Conservation (phyloP, 768 basidiomycete genomes). For the Agaricus sinodeliciosus region DNA sequence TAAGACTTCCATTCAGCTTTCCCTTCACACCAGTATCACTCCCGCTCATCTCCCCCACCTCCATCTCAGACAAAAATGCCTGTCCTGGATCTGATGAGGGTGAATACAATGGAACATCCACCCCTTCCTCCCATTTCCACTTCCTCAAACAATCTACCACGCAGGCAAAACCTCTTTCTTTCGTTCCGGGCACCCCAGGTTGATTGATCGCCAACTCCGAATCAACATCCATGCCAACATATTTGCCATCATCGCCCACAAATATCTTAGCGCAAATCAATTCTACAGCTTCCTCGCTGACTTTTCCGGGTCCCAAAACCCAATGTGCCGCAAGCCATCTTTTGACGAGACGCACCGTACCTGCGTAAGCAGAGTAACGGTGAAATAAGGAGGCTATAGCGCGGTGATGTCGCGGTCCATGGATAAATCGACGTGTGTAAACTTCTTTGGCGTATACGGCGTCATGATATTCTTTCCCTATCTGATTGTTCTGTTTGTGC, state of each 20-base stretch:
- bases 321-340: slow-evolving; percentile 91
- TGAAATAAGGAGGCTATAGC: slow-evolving; percentile 77
- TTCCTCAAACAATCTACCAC: slow-evolving; percentile 67
- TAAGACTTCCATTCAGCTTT: slow-evolving; percentile 11
- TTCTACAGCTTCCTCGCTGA: slow-evolving; percentile 78
- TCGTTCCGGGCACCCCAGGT: slow-evolving; percentile 58
- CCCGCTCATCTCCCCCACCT: slow-evolving; percentile 15
- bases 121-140: slow-evolving; percentile 78
- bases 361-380: slow-evolving; percentile 69
- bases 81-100: not conserved
- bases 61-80: slow-evolving; percentile 19
- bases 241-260: slow-evolving; percentile 38
- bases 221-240: slow-evolving; percentile 24
- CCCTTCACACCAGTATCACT: slow-evolving; percentile 9
- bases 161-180: slow-evolving; percentile 72
- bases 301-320: slow-evolving; percentile 60
- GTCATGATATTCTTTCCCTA: slow-evolving; percentile 43
- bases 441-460: slow-evolving; percentile 51
- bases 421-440: slow-evolving; percentile 68
- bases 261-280: slow-evolving; percentile 79
- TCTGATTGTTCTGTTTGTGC: slow-evolving; percentile 31
- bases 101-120: slow-evolving; percentile 72
- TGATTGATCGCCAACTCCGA: slow-evolving; percentile 23
- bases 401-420: slow-evolving; percentile 80
- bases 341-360: slow-evolving; percentile 84